Evolutionary conservation across 2,329 filamentous ascomycete genomes (phyloP), one percentile per base, ranked within the genome.

Genomic region (Phialophora verrucosa): DNA sequence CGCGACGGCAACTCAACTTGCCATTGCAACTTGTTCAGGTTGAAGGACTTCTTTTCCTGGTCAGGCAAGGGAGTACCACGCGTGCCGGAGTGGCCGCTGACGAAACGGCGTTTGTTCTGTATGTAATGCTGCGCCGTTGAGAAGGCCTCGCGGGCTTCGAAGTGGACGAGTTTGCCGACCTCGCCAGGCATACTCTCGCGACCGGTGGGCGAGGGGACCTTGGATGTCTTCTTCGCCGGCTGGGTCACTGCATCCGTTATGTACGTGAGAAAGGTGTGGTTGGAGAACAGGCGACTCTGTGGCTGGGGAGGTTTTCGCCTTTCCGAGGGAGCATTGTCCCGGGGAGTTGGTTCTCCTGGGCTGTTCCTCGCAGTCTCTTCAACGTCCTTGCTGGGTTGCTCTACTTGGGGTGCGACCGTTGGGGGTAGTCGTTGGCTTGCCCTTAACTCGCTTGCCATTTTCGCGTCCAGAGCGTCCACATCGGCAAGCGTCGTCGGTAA

Each of bases 401-500:
- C 31, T 38, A 31, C 27, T 47, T 44, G 11, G 42, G 53, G 20
- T 51, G 50, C 14, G 12, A 58, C 32, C 14, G 10, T 38, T 32
- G 38, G 31, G 25, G 25, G 25, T 25, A 38, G 12, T 61, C 47
- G 29, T 50, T 35, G 14, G 50, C 47, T 29, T 51, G 57, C 31
- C 12, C 35, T 56, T 27, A 65, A 29, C 53, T 59, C 54, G 51
- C 10, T 25, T 11, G 53, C 57, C 60, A 64, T 59, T 32, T 59
- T 47, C 23, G 35, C 58, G 35, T 71, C 64, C 17, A 71, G 42
- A 8, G 35, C 62, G 29, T 68, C 67, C 25, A 73, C 10, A 47
- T 73, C 69, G 14, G 71, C 69, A 20, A 73, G 64, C 4, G 60
- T 53, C 11, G 51, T 62, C 7, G 71, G 71, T 58, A 71, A 38